phyloP scores from a whole-genome alignment of 805 yeast species.

The Metschnikowia drakensbergensis region DNA sequence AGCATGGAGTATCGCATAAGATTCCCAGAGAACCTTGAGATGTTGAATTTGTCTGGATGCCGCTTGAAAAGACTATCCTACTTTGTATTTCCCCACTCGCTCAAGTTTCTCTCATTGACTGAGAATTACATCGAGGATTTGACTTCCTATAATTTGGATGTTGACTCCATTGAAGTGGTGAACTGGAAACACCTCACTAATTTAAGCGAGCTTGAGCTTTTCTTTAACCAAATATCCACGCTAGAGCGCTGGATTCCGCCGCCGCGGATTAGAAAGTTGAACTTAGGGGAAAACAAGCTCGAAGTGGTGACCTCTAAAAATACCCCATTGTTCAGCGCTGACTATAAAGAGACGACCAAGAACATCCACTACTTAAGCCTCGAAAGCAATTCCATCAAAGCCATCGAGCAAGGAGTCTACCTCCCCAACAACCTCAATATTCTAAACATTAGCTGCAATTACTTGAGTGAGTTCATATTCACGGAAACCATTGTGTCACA shows the following conservation, averaged over 20 bases:
- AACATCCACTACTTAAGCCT: slow-evolving; percentile 12
- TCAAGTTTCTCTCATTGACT: slow-evolving; percentile 21
- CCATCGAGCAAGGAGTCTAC: slow-evolving; percentile 8
- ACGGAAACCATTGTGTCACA: slow-evolving; percentile 9
- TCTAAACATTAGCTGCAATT: slow-evolving; percentile 19
- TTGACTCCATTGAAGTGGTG: slow-evolving; percentile 6
- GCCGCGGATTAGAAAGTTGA: slow-evolving; percentile 9
- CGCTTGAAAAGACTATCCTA: slow-evolving; percentile 16
- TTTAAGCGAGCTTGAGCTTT: slow-evolving; percentile 22
- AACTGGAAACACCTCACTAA: slow-evolving; percentile 26
- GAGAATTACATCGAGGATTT: slow-evolving; percentile 25
- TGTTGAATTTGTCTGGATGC: slow-evolving; percentile 26
- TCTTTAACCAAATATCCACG: slow-evolving; percentile 19
- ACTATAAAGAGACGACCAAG: not conserved
- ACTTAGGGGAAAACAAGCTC: slow-evolving; percentile 15
- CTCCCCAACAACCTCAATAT: slow-evolving; percentile 15
- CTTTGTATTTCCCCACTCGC: slow-evolving; percentile 24
- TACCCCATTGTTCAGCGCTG: slow-evolving; percentile 12
- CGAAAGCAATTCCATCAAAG: slow-evolving; percentile 16
- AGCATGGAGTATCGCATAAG: slow-evolving; percentile 16
- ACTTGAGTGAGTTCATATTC: slow-evolving; percentile 16
- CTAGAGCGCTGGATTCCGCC: slow-evolving; percentile 23
- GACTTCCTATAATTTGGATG: slow-evolving; percentile 16
- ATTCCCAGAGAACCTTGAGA: slow-evolving; percentile 21
- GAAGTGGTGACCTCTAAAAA: slow-evolving; percentile 9